Percentiles rank a stretch among this genome's conserved stretches.
These are phyloP conservation scores for Yamadazyma akitaensis DNA, from an alignment of 805 yeast genomes.

Conservation along the genomic window DNA sequence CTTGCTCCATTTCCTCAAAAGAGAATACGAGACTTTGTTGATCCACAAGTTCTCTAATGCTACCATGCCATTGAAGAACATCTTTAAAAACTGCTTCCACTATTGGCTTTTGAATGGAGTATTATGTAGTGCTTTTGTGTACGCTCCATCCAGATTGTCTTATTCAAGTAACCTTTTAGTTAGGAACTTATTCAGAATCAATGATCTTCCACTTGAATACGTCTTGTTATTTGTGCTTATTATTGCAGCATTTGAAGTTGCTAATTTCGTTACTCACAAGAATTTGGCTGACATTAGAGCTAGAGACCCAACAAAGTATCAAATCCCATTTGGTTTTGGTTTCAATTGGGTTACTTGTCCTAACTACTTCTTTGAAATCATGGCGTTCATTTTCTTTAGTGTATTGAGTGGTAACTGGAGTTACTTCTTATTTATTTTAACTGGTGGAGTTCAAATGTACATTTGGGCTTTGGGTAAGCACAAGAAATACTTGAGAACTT, in stretches of 20 bases:
- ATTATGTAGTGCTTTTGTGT: slow-evolving; percentile 47
- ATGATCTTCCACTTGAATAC: slow-evolving; percentile 31
- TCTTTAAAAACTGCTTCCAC: slow-evolving; percentile 86
- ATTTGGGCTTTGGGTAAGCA: slow-evolving; percentile 91
- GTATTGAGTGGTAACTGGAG: slow-evolving; percentile 75
- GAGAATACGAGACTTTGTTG: slow-evolving; percentile 83
- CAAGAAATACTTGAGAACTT: slow-evolving; percentile 58
- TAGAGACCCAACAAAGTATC: slow-evolving; percentile 49
- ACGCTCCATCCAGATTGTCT: slow-evolving; percentile 22
- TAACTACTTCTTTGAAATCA: slow-evolving; percentile 84
- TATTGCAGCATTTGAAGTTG: slow-evolving; percentile 54
- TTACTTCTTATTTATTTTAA: slow-evolving; percentile 64
- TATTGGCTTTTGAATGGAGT: slow-evolving; percentile 91
- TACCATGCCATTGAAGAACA: slow-evolving; percentile 87
- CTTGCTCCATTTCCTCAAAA: slow-evolving; percentile 74
- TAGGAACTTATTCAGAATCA: slow-evolving; percentile 42
- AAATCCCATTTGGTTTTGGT: slow-evolving; percentile 80
- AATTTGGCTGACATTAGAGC: slow-evolving; percentile 59
- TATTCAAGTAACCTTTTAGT: slow-evolving; percentile 16
- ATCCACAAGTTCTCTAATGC: slow-evolving; percentile 83
- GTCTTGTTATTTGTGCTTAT: slow-evolving; percentile 42
- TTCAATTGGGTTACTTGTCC: slow-evolving; percentile 85
- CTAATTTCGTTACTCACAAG: slow-evolving; percentile 71
- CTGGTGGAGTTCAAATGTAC: slow-evolving; percentile 81
- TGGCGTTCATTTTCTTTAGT: slow-evolving; percentile 71